phyloP scores from a whole-genome alignment of 176 grass and related monocot species.

The Cocos nucifera region DNA sequence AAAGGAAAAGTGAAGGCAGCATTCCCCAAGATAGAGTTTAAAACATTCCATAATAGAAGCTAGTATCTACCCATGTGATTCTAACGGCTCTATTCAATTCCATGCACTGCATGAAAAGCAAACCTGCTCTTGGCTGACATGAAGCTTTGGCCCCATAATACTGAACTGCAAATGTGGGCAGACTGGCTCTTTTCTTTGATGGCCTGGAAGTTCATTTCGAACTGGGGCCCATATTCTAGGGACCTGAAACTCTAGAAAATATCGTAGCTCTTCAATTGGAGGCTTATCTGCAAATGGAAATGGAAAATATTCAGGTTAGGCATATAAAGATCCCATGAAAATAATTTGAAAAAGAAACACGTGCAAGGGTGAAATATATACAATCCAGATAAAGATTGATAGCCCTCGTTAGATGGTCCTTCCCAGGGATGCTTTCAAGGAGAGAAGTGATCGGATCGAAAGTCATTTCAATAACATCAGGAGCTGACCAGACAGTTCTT shows the following conservation, averaged over 20 bases:
- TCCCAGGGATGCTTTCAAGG: slow-evolving; percentile 39
- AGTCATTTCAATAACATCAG: slow-evolving; percentile 59
- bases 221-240: slow-evolving; percentile 52
- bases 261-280: slow-evolving; percentile 56
- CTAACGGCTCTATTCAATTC: neutral
- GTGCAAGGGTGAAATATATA: slow-evolving; percentile 18
- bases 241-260: slow-evolving; percentile 72
- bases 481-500: slow-evolving; percentile 35
- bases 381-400: slow-evolving; percentile 75
- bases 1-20: no score
- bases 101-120: no score
- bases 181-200: slow-evolving; percentile 59
- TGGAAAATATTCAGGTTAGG: neutral
- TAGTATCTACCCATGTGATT: neutral
- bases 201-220: slow-evolving; percentile 33
- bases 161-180: slow-evolving; percentile 66
- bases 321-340: neutral
- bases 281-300: slow-evolving; percentile 52
- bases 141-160: slow-evolving; percentile 44
- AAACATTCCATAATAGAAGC: neutral
- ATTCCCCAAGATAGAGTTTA: no score
- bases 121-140: slow-evolving; percentile 62
- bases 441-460: slow-evolving; percentile 51
- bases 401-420: slow-evolving; percentile 41
- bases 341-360: slow-evolving; percentile 6